These are phyloP conservation scores for Haberlea rhodopensis DNA, from an alignment of 257 asterid genomes.

Conservation along the genomic window DNA sequence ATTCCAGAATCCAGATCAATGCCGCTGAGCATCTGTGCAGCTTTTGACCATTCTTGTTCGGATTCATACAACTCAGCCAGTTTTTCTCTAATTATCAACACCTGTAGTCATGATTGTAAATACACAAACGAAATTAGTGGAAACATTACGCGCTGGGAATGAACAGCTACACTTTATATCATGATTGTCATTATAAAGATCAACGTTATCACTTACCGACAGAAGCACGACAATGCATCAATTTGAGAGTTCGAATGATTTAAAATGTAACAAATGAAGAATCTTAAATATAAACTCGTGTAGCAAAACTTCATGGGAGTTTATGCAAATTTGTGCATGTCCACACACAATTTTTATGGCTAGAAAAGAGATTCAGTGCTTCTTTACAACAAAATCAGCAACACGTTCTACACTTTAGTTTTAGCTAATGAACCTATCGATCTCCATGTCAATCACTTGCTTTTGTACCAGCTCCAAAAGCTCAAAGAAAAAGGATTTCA, in stretches of 20 bases:
- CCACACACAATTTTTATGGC: neutral
- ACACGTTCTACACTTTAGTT: neutral
- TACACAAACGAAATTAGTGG: too few relatives aligned
- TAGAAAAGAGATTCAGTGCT: too few relatives aligned
- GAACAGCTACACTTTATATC: slow-evolving; percentile 5
- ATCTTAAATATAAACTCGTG: slow-evolving; percentile 8
- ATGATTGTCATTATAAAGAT: slow-evolving; percentile 1
- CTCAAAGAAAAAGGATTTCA: neutral
- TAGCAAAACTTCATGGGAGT: neutral
- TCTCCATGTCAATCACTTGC: neutral
- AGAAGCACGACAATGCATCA: neutral
- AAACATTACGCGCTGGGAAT: slow-evolving; percentile 5
- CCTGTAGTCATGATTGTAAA: slow-evolving; percentile 41
- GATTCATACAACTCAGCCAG: slow-evolving; percentile 92
- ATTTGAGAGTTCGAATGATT: neutral
- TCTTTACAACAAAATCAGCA: neutral
- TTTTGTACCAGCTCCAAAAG: slow-evolving; percentile 2
- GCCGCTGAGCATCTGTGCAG: slow-evolving; percentile 99
- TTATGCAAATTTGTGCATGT: neutral
- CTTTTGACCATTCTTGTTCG: slow-evolving; percentile 91
- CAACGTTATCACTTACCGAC: slow-evolving; percentile 10
- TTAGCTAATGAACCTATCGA: neutral
- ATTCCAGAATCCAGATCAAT: slow-evolving; percentile 98
- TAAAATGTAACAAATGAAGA: neutral
- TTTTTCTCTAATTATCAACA: slow-evolving; percentile 85